phyloP scores from a whole-genome alignment of 306 rosid genomes.

The Citrullus mucosospermus region DNA sequence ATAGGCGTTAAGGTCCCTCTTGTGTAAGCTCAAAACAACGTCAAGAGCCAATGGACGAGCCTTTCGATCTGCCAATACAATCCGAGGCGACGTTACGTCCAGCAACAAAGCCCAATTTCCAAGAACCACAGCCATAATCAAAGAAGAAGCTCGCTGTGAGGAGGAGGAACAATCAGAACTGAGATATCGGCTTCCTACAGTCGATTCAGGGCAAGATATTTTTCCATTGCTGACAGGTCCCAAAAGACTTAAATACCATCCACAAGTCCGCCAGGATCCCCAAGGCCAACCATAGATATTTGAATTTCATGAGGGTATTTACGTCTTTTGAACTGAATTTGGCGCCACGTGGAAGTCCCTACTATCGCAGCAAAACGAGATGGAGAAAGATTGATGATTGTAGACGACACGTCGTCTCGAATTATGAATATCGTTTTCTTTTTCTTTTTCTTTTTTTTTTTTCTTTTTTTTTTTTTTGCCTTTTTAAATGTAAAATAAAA shows the following conservation, averaged over 20 bases:
- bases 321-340: background rate
- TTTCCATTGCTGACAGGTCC: background rate
- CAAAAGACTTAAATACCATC: background rate
- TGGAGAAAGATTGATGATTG: background rate
- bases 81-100: slow-evolving; percentile 44
- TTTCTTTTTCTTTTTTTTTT: too few relatives aligned
- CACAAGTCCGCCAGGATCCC: background rate
- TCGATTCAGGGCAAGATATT: background rate
- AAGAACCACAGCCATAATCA: slow-evolving; percentile 47
- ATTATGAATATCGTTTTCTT: background rate
- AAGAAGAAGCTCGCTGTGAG: background rate
- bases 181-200: background rate
- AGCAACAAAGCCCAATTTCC: slow-evolving; percentile 63
- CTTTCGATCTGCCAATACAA: slow-evolving; percentile 36
- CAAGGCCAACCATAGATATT: background rate
- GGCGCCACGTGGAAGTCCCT: slow-evolving; percentile 1
- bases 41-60: slow-evolving; percentile 37
- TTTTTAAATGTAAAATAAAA: background rate
- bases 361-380: background rate
- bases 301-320: background rate
- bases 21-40: slow-evolving; percentile 39
- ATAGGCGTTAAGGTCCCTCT: slow-evolving; percentile 32
- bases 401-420: slow-evolving; percentile 9
- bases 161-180: background rate
- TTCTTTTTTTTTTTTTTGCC: too few relatives aligned